phyloP scores from a whole-genome alignment of 2,329 filamentous ascomycete species.

The Dichotomopilus funicola region DNA sequence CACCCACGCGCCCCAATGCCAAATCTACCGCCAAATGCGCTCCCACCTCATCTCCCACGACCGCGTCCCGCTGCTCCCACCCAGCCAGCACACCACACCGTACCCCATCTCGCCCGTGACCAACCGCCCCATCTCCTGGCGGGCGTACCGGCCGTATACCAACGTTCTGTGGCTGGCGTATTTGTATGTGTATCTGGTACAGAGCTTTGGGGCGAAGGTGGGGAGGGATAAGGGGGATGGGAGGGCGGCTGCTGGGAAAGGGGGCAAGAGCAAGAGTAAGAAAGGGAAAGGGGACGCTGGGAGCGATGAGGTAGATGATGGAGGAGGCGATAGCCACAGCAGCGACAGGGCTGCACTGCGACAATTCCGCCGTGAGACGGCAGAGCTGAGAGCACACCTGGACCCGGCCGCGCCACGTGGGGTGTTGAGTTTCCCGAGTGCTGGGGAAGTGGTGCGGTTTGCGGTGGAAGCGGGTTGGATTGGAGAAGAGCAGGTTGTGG shows the following conservation, averaged over 20 bases:
- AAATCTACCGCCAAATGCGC: slow-evolving; percentile 57
- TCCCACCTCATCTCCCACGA: slow-evolving; percentile 49
- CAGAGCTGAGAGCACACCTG: slow-evolving; percentile 48
- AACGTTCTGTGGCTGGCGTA: slow-evolving; percentile 62
- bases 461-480: slow-evolving; percentile 54
- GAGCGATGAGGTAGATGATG: too few species aligned
- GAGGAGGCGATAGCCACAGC: not conserved
- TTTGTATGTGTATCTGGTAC: slow-evolving; percentile 47
- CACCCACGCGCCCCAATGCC: slow-evolving; percentile 53
- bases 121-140: slow-evolving; percentile 44
- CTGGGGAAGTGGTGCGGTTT: slow-evolving; percentile 51
- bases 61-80: slow-evolving; percentile 43
- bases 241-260: too few species aligned
- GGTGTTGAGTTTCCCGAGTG: slow-evolving; percentile 47
- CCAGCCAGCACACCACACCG: slow-evolving; percentile 40
- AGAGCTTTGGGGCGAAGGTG: slow-evolving; percentile 32
- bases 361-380: slow-evolving; percentile 42
- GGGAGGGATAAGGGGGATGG: too few species aligned
- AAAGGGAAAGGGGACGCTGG: too few species aligned
- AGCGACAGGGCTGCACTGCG: slow-evolving; percentile 41
- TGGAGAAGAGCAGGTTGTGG: slow-evolving; percentile 42
- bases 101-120: slow-evolving; percentile 37
- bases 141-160: slow-evolving; percentile 51
- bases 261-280: too few species aligned
- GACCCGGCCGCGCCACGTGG: slow-evolving; percentile 43